Conservation (phyloP, 1,284 basidiomycete species). For the Trametes versicolor region DNA sequence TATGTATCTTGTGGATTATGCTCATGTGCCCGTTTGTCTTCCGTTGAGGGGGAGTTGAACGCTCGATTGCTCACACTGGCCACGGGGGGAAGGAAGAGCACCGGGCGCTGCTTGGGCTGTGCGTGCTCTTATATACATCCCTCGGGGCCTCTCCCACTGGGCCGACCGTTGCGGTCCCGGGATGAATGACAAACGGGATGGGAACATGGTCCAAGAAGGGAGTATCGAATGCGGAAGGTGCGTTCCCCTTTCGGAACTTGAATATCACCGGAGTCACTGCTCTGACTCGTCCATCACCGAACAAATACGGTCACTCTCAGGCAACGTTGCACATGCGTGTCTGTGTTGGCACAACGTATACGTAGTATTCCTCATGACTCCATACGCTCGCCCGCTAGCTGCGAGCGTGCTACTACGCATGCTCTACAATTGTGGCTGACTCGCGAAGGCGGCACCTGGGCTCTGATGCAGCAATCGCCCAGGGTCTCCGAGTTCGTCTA, state of each 20-base stretch:
- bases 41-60: no score
- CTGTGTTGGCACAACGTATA: no score
- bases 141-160: neutral
- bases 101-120: neutral
- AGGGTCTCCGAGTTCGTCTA: conserved; percentile 44
- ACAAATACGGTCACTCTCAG: neutral
- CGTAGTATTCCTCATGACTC: no score
- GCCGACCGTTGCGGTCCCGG: conserved; percentile 6
- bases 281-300: conserved; percentile 3
- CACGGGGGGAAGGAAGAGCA: neutral
- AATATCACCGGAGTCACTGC: neutral
- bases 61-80: no score
- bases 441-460: conserved; percentile 35
- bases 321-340: no score
- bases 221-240: conserved; percentile 2
- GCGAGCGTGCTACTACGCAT: neutral
- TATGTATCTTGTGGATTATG: conserved; percentile 4
- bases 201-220: conserved; percentile 8
- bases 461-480: conserved; percentile 43
- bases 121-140: neutral
- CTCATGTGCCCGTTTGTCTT: neutral
- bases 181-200: neutral
- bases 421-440: neutral
- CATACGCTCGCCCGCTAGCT: no score
- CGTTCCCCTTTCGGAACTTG: conserved; percentile 12